A percentile compares a stretch with the other conserved stretches of the same genome.
Conservation (phyloP, 1,284 basidiomycete genomes). For the Acaromyces ingoldii region DNA sequence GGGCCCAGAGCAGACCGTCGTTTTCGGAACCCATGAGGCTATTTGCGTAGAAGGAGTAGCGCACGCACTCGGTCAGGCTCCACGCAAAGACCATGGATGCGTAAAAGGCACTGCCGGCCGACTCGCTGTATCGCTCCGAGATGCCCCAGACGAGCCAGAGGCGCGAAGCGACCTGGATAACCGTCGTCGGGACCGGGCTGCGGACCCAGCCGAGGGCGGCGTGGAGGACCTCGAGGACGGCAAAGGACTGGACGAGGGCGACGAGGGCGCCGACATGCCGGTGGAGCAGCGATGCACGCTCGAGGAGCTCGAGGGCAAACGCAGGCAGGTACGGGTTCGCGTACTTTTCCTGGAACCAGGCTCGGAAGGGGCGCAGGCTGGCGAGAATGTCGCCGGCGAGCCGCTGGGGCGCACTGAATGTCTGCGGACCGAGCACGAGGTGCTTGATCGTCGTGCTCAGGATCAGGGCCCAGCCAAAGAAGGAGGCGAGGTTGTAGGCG, state of each 20-base stretch:
- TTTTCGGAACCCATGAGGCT: conserved; percentile 55
- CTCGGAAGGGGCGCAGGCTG: conserved; percentile 24
- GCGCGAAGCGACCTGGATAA: conserved; percentile 78
- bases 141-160: conserved; percentile 77
- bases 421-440: conserved; percentile 27
- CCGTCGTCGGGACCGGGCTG: conserved; percentile 73
- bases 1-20: conserved; percentile 39
- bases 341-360: conserved; percentile 21
- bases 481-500: conserved; percentile 36
- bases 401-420: conserved; percentile 18
- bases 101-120: conserved; percentile 67
- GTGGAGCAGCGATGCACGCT: conserved; percentile 30
- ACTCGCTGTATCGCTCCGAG: conserved; percentile 34
- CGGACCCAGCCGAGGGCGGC: conserved; percentile 76
- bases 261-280: conserved; percentile 31
- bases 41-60: conserved; percentile 83
- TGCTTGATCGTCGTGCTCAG: conserved; percentile 37
- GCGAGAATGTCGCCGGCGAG: conserved; percentile 18
- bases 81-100: conserved; percentile 89
- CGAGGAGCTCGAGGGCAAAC: conserved; percentile 21
- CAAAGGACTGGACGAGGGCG: conserved; percentile 34
- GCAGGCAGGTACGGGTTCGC: conserved; percentile 24
- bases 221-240: conserved; percentile 59
- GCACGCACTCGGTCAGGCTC: conserved; percentile 84
- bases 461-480: conserved; percentile 41